A percentile compares a stretch with the other conserved stretches of the same genome.
Conservation (phyloP, 2,329 filamentous ascomycete genomes). For the Penicillium concentricum region DNA sequence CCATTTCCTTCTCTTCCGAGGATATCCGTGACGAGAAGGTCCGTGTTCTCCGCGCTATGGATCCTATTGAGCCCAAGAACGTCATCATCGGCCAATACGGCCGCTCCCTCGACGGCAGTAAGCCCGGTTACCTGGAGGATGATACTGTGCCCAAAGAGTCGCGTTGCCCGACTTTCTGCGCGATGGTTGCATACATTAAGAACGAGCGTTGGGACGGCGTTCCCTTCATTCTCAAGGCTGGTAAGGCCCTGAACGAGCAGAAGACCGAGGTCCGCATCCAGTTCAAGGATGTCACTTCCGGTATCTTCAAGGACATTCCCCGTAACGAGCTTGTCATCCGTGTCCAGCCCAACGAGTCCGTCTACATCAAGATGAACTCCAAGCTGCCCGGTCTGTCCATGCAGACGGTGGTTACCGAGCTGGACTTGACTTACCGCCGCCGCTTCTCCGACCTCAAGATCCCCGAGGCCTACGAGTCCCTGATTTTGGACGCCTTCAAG, state of each 20-base stretch:
- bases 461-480: conserved; percentile 95
- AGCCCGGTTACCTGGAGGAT: conserved; percentile 97
- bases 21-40: conserved; percentile 98
- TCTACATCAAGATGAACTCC: conserved; percentile 99
- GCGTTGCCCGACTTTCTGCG: conserved; percentile 96
- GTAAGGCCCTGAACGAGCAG: conserved; percentile 98
- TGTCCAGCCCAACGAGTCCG: conserved; percentile 98
- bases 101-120: conserved; percentile 90
- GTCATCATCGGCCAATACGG: conserved; percentile 99
- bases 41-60: conserved; percentile 88
- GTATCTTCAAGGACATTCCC: conserved; percentile 99
- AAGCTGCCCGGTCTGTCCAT: conserved; percentile 98
- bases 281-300: conserved; percentile 98
- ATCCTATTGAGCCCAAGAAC: conserved; percentile 96
- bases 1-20: conserved; percentile 96
- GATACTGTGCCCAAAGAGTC: conserved; percentile 97
- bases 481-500: conserved; percentile 96
- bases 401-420: conserved; percentile 98
- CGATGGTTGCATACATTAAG: conserved; percentile 97
- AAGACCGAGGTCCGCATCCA: conserved; percentile 99
- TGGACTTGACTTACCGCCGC: conserved; percentile 95
- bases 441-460: conserved; percentile 99
- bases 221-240: conserved; percentile 98
- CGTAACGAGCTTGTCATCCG: conserved; percentile 99
- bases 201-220: conserved; percentile 99